Conservation (phyloP, 1,284 basidiomycete genomes). For the Puccinia novopanici region DNA sequence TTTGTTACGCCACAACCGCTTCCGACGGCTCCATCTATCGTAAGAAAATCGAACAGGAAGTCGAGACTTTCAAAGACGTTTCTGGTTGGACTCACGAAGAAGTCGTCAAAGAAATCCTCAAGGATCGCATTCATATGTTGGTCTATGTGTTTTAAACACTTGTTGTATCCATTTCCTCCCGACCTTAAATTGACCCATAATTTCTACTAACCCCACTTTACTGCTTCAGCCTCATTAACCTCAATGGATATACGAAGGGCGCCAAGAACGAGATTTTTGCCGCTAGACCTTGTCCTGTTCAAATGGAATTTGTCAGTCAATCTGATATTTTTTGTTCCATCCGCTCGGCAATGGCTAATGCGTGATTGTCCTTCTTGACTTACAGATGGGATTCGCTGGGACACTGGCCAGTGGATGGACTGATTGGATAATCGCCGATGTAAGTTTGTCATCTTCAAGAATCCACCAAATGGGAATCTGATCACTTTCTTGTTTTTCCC, state of each 20-base stretch:
- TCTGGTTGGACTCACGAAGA: conserved; percentile 63
- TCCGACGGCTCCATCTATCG: conserved; percentile 66
- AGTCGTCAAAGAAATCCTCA: conserved; percentile 63
- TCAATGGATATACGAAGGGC: conserved; percentile 70
- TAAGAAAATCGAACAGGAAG: conserved; percentile 63
- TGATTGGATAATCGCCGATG: conserved; percentile 65
- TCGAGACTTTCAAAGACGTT: conserved; percentile 64
- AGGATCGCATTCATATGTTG: conserved; percentile 66
- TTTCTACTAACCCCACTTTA: background rate
- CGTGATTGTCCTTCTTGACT: background rate
- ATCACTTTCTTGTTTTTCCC: too few species aligned
- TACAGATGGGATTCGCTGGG: conserved; percentile 65
- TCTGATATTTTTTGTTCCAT: conserved; percentile 50
- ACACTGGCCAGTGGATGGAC: conserved; percentile 67
- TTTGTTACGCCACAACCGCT: conserved; percentile 66
- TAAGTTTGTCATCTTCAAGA: conserved; percentile 16
- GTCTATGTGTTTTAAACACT: conserved; percentile 31
- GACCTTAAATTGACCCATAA: background rate
- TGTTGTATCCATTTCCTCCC: background rate
- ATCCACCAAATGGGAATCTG: too few species aligned
- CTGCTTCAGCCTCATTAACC: conserved; percentile 63
- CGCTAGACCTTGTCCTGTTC: conserved; percentile 66
- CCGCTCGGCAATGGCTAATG: background rate
- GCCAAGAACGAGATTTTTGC: conserved; percentile 69
- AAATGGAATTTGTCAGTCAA: conserved; percentile 64